A percentile compares a stretch with the other conserved stretches of the same genome.
Evolutionary conservation across 306 rosid species (phyloP).

Genomic region (Quercus agrifolia): DNA sequence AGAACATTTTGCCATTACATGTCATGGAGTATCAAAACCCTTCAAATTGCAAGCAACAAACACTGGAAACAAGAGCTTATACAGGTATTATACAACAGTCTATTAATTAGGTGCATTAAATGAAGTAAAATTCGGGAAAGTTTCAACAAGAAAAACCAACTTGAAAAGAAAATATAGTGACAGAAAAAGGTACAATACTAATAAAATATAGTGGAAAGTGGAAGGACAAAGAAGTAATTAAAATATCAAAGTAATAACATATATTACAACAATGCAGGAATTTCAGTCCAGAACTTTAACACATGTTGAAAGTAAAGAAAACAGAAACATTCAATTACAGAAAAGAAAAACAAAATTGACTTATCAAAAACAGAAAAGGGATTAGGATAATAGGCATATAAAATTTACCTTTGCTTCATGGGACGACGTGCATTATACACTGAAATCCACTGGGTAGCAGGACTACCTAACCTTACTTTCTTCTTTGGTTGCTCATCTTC

Average conservation of each 20-base stretch:
- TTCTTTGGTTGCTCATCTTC: constrained; percentile 97
- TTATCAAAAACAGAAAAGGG: neutral
- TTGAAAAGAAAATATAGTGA: too few relatives aligned
- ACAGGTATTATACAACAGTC: neutral
- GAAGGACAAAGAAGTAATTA: neutral
- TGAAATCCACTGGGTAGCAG: constrained; percentile 94
- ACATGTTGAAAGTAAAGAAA: neutral
- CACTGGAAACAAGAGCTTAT: neutral
- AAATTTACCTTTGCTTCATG: constrained; percentile 85
- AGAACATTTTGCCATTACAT: neutral
- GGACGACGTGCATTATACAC: constrained; percentile 93
- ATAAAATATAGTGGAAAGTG: neutral
- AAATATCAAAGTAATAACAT: neutral
- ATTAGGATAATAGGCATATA: constrained; percentile 9
- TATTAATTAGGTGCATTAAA: neutral
- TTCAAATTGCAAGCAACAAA: neutral
- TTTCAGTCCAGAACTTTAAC: neutral
- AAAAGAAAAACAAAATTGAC: too few relatives aligned
- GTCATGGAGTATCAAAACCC: neutral
- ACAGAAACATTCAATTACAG: neutral
- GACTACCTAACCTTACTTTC: constrained; percentile 86
- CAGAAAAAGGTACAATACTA: neutral
- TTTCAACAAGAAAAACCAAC: neutral
- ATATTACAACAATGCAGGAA: neutral
- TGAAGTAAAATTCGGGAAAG: neutral